Conservation (phyloP, 768 basidiomycete genomes). For the Phaffia australis region DNA sequence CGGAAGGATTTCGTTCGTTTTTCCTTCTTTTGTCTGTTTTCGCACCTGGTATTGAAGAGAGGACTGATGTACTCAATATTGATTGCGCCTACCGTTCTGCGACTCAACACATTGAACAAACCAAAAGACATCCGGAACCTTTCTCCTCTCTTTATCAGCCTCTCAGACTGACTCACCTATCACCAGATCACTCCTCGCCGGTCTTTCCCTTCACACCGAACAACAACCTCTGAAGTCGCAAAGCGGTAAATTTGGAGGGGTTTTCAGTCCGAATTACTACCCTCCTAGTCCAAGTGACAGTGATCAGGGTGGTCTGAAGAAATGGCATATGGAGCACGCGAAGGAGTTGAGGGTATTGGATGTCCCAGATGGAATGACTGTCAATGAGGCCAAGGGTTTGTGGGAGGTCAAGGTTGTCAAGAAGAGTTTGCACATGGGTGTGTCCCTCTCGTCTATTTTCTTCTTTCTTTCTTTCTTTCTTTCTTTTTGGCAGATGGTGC, state of each 20-base stretch:
- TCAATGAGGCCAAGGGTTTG: slow-evolving; percentile 17
- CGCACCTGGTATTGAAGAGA: not conserved
- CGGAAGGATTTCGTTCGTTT: slow-evolving; percentile 21
- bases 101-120: no score
- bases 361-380: slow-evolving; percentile 19
- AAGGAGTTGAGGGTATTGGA: slow-evolving; percentile 4
- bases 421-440: slow-evolving; percentile 12
- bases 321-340: slow-evolving; percentile 20
- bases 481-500: not conserved
- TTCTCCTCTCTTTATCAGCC: slow-evolving; percentile 10
- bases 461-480: not conserved
- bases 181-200: slow-evolving; percentile 16
- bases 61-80: no score
- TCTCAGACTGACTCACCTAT: not conserved
- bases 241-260: not conserved
- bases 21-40: not conserved
- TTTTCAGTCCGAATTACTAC: slow-evolving; percentile 7
- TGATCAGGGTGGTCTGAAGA: not conserved
- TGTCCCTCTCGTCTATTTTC: not conserved
- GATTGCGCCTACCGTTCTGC: no score
- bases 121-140: slow-evolving; percentile 7
- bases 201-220: slow-evolving; percentile 10
- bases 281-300: not conserved
- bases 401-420: slow-evolving; percentile 20
- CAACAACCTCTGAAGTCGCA: not conserved